These are phyloP conservation scores for Geosmithia flava DNA, from an alignment of 2,329 filamentous ascomycete genomes.

Conservation along the genomic window DNA sequence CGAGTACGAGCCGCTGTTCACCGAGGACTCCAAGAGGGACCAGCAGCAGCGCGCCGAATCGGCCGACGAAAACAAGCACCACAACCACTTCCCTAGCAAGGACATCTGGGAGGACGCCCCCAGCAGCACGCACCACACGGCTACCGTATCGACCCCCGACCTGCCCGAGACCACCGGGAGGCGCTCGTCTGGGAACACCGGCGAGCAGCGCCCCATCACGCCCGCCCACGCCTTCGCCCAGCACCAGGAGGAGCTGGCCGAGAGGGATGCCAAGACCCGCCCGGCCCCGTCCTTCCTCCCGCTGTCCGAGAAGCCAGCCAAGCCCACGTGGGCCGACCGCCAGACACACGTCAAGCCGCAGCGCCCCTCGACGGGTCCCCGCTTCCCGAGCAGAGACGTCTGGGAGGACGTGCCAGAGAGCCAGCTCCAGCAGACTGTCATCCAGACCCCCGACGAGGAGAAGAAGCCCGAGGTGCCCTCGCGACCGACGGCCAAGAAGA, in stretches of 20 bases:
- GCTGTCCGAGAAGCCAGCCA: constrained; percentile 5
- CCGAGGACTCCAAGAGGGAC: constrained; percentile 53
- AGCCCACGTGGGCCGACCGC: constrained; percentile 30
- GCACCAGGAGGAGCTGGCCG: constrained; percentile 52
- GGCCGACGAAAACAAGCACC: constrained; percentile 35
- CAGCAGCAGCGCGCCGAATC: constrained; percentile 19
- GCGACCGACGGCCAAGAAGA: constrained; percentile 23
- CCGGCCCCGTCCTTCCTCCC: constrained; percentile 28
- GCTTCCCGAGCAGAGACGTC: constrained; percentile 84
- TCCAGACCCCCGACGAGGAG: constrained; percentile 3
- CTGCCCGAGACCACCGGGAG: constrained; percentile 23
- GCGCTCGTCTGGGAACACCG: constrained; percentile 13
- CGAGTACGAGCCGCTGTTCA: constrained; percentile 92
- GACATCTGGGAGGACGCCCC: constrained; percentile 98
- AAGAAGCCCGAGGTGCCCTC: constrained; percentile 11
- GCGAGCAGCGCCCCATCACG: constrained; percentile 32
- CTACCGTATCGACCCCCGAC: constrained; percentile 73
- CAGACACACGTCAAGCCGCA: constrained; percentile 31
- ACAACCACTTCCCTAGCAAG: constrained; percentile 76
- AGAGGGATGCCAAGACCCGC: constrained; percentile 28
- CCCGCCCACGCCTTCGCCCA: constrained; percentile 54
- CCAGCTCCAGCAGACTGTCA: constrained; percentile 28
- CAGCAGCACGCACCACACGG: constrained; percentile 64
- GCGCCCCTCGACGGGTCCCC: constrained; percentile 47
- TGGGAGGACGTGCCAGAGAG: constrained; percentile 93